Evolutionary conservation across 2,329 filamentous ascomycete species (phyloP), one percentile per base, ranked within the genome.

Genomic region (Zymoseptoria crescenta): DNA sequence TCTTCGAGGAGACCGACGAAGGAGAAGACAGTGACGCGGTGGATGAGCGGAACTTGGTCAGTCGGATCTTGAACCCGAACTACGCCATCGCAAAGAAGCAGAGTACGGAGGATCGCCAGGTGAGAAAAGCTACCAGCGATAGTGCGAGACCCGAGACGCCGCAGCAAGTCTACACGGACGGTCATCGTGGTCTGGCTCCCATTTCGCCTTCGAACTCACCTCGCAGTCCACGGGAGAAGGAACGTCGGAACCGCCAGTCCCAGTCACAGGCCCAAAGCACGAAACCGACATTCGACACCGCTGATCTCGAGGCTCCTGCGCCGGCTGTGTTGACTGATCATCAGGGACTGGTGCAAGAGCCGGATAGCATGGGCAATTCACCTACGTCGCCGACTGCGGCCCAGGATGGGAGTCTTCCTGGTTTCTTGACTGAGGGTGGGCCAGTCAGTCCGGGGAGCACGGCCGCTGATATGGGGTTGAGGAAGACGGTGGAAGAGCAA

Each of bases 11-110:
- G 41, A 75, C 72, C 19, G 70, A 64, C 0, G 76, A 76, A n/a
- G 76, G 73, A 8, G 76, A 79, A 53, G 75, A 77, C 41, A 75
- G 75, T 4, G 78, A 80, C 45, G 59, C 63, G 9, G 76, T 70
- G 4, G 68, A 72, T 30, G 70, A 72, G 56, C 63, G 69, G 19
- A 68, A 67, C 20, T 54, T 70, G 19, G 66, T 71, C 10, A 62
- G 65, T 24, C 60, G 64, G 35, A 58, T 72, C 24, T 56, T 72
- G 48, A 71, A 69, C 41, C 68, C 69, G 13, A 68, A 68, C 20
- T 55, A 41, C 20, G 56, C 61, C 1, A 48, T 62, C 3, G 55
- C 59, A 8, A 66, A 66, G 49, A 66, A 65, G 55, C 66, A 65
- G 5, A 64, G 69, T 49, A 56, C 59, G 16, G 61, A 59, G 52